Base-by-base conservation (phyloP, 2,329 filamentous ascomycete genomes). In the Thielaviopsis euricoi region DNA sequence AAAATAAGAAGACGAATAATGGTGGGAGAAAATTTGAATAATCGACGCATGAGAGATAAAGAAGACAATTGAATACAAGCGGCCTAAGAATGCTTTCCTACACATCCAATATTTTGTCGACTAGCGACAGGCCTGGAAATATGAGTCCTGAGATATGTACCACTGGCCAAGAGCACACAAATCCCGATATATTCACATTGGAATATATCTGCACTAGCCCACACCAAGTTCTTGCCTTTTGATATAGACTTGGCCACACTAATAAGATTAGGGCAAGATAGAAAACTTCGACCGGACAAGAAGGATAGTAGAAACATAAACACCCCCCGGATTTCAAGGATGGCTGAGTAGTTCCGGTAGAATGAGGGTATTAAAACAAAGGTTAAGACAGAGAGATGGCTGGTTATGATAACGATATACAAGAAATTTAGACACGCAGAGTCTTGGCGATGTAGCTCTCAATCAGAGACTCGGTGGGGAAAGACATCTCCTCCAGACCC, bases 401-500 rank as follows among this genome's bases (percentile, higher is more conserved):
- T 48, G 53, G 53, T 50, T 29, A 55, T 55, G 23, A 26, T 22
- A 21, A 22, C 13, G 23, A 40, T 25, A 21, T 52, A 52, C 48
- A 46, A 53, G 29, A 21, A 56, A 55, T 61, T 74, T 82, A 93
- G 69, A 94, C 76, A 64, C 82, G 81, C 68, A 98, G 78, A 66
- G 97, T 77, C 82, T 96, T 97, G 65, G 85, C 89, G 58, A 86
- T 86, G 70, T 93, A 91, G 66, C 86, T 77, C 71, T 88, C 85
- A 68, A 98, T 96, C 66, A 95, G 78, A 63, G 83, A 72, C 76
- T 95, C 89, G 64, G 85, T 87, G 55, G 93, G 93, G 85, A 98
- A 98, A 67, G 79, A 79, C 88, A 98, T 86, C 74, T 93, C 83
- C 80, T 98, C 93, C 60, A 98, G 81, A 70, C 88, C 87, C 73